Evolutionary conservation across 2,329 filamentous ascomycete species (phyloP), one percentile per base, ranked within the genome.

Genomic region (Chaetomium sp.): DNA sequence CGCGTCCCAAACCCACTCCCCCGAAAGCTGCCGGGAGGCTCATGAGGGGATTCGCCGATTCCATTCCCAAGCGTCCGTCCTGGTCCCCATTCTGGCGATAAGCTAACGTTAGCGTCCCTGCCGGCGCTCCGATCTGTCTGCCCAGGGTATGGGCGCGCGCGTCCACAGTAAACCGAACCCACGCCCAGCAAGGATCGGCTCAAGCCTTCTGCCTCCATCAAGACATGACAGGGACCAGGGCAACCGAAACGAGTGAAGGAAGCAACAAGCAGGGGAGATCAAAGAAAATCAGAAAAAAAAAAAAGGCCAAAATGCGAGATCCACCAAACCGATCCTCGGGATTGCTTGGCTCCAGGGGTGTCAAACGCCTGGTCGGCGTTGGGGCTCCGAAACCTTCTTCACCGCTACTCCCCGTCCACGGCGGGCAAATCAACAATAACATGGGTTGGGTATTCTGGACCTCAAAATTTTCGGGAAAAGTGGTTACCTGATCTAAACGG

Each of bases 271-370:
- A 8, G 27, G 34, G 12, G 5, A 48, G 1, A 19, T 12, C 49
- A 44, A 35, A 53, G 10, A 38, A 44, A 4, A 27, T 34, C 36
- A 44, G 37, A 48, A 48, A 36, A 40, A 35, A 36, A 7, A 38
- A 9, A 37, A 54, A 14, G 40, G 40, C 37, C 38, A 38, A 46
- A 43, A 56, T 57, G 54, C 56, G 57, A 54, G 27, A 42, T 38
- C 34, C 36, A 44, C 52, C 32, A 41, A 54, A 48, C 45, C 49
- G 56, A 61, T 61, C 49, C 54, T 55, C 53, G 56, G 56, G 54
- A 52, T 54, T 51, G 44, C 59, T 61, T 61, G 54, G 59, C 59
- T 49, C 46, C 56, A 54, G 45, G 58, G 58, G 51, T 56, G 41
- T 55, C 42, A 54, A 55, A 53, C 52, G 58, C 27, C 52, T 34